A percentile compares a stretch with the other conserved stretches of the same genome.
Evolutionary conservation across 805 yeast species (phyloP).

Genomic region (Wickerhamomyces bisporus): DNA sequence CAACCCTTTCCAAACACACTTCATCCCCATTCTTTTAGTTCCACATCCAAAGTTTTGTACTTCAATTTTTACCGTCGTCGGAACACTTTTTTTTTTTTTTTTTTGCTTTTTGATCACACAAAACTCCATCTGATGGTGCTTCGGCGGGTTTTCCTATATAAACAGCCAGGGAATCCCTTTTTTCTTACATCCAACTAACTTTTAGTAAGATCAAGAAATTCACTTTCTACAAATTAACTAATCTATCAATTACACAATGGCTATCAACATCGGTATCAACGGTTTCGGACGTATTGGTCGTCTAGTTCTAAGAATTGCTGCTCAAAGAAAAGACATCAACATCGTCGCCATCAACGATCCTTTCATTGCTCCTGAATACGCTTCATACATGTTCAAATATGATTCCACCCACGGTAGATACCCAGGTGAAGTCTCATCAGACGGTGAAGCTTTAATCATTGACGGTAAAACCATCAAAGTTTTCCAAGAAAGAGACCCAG

Average conservation of each 20-base stretch:
- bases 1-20: no score
- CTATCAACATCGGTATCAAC: conserved; percentile 57
- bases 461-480: conserved; percentile 1
- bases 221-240: background rate
- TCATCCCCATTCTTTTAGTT: background rate
- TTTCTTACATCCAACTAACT: background rate
- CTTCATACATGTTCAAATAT: conserved; percentile 66
- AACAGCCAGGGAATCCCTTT: background rate
- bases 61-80: no score
- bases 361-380: conserved; percentile 56
- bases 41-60: no score
- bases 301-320: conserved; percentile 59
- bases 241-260: background rate
- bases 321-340: conserved; percentile 44
- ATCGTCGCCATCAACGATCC: conserved; percentile 63
- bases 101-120: no score
- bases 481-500: conserved; percentile 3
- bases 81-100: no score
- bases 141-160: background rate
- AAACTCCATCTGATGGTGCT: no score
- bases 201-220: background rate
- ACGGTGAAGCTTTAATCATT: conserved; percentile 37
- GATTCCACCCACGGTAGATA: conserved; percentile 61
- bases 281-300: conserved; percentile 75
- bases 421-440: conserved; percentile 49